phyloP scores from a whole-genome alignment of 495 filamentous ascomycete genomes.

The Glonium stellatum region DNA sequence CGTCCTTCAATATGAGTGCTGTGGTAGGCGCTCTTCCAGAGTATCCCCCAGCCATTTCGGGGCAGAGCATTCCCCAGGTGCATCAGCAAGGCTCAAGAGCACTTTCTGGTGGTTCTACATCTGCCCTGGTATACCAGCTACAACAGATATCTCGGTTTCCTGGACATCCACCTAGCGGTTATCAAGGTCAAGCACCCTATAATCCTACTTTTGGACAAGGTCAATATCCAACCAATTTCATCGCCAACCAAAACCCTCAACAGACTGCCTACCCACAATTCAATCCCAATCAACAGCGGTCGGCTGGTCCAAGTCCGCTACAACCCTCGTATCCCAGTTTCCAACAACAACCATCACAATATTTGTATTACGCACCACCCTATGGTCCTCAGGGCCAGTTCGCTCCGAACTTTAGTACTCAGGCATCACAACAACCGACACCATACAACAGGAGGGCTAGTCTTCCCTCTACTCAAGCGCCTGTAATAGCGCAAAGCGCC shows the following conservation, averaged over 20 bases:
- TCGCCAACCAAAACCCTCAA: slow-evolving; percentile 13
- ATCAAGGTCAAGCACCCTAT: slow-evolving; percentile 15
- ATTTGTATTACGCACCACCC: slow-evolving; percentile 24
- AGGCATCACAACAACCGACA: slow-evolving; percentile 1
- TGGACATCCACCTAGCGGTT: slow-evolving; percentile 32
- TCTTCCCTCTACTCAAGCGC: slow-evolving; percentile 3
- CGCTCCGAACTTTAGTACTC: slow-evolving; percentile 11
- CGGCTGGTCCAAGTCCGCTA: slow-evolving; percentile 16
- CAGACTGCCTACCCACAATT: slow-evolving; percentile 8
- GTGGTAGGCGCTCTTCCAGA: slow-evolving; percentile 44
- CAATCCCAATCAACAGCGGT: slow-evolving; percentile 17
- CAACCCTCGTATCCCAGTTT: slow-evolving; percentile 21
- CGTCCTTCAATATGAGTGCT: slow-evolving; percentile 42
- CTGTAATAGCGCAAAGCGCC: slow-evolving; percentile 15
- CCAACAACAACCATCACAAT: slow-evolving; percentile 22
- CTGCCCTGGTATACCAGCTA: slow-evolving; percentile 41
- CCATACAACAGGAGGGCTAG: slow-evolving; percentile 21
- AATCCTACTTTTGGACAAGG: slow-evolving; percentile 8
- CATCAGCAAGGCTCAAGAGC: slow-evolving; percentile 19
- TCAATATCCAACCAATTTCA: slow-evolving; percentile 30
- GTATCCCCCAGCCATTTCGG: slow-evolving; percentile 21
- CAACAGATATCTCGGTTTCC: slow-evolving; percentile 44
- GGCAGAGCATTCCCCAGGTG: slow-evolving; percentile 4
- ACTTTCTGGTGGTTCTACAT: slow-evolving; percentile 33
- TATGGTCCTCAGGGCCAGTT: slow-evolving; percentile 18